Percentiles rank a stretch among this genome's conserved stretches.
Evolutionary conservation across 2,329 filamentous ascomycete species (phyloP).

Genomic region (Ophiocordyceps camponoti-saundersi): DNA sequence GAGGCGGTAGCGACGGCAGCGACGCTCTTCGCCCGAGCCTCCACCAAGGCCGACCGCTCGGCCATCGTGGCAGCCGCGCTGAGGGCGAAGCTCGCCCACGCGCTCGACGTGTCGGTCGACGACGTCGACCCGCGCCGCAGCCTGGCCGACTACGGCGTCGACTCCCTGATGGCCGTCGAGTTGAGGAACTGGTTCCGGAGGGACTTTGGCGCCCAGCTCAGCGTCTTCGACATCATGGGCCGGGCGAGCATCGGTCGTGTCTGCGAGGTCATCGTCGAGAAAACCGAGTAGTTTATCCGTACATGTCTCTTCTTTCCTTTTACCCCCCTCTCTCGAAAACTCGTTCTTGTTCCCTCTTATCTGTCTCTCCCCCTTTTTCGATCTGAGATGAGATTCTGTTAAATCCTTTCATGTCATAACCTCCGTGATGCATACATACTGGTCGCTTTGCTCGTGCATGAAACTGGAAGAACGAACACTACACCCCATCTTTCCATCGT

Average conservation of each 20-base stretch:
- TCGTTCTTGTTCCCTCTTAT: no score
- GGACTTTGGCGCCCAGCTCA: slow-evolving; percentile 6
- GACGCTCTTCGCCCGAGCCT: not conserved
- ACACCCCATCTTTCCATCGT: no score
- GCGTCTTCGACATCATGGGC: slow-evolving; percentile 6
- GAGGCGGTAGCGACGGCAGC: not conserved
- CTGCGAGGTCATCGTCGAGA: not conserved
- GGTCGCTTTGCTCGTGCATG: no score
- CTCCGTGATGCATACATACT: no score
- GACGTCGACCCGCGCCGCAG: slow-evolving; percentile 4
- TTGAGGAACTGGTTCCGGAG: slow-evolving; percentile 6
- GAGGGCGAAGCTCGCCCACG: not conserved
- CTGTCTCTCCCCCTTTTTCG: no score
- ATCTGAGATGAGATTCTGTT: no score
- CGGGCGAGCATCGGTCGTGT: not conserved
- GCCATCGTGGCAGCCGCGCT: not conserved
- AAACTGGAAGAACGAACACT: no score
- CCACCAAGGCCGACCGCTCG: not conserved
- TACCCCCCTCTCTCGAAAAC: no score
- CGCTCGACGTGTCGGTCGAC: not conserved
- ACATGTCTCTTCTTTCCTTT: not conserved
- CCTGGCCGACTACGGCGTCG: slow-evolving; percentile 5
- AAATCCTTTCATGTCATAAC: no score
- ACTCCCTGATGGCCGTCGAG: slow-evolving; percentile 7
- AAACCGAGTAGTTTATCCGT: no score